phyloP scores from a whole-genome alignment of 352 stramenopile species.

The Thraustochytrium sp. region DNA sequence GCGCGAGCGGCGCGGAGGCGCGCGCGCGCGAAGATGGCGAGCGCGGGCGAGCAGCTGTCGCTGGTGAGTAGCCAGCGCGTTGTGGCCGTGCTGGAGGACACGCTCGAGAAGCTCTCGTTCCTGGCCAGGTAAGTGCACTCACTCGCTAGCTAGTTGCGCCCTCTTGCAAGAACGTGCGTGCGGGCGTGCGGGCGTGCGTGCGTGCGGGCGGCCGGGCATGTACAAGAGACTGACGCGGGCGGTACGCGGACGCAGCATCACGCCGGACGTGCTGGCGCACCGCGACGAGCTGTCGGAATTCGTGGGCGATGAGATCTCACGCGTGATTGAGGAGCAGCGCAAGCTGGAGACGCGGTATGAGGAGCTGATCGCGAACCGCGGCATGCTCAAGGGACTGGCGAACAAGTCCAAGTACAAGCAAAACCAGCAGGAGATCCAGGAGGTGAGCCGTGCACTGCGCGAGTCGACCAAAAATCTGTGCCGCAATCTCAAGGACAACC shows the following conservation, averaged over 20 bases:
- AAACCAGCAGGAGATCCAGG: slow-evolving; percentile 82
- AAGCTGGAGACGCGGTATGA: slow-evolving; percentile 76
- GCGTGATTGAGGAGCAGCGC: slow-evolving; percentile 81
- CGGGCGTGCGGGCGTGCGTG: too few species aligned
- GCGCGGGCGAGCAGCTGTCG: background rate
- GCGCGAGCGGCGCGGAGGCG: too few species aligned
- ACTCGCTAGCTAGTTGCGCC: background rate
- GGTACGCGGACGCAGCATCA: background rate
- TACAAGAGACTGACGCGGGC: too few species aligned
- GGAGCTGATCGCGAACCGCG: slow-evolving; percentile 74
- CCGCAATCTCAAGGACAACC: slow-evolving; percentile 83
- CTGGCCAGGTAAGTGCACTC: slow-evolving; percentile 54
- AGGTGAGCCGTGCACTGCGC: slow-evolving; percentile 73
- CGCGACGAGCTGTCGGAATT: slow-evolving; percentile 81
- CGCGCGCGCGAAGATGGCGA: too few species aligned
- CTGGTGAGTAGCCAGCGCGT: slow-evolving; percentile 54
- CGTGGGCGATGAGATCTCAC: slow-evolving; percentile 80
- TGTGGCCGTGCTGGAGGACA: slow-evolving; percentile 75
- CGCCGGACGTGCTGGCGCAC: slow-evolving; percentile 62
- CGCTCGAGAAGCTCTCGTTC: slow-evolving; percentile 79
- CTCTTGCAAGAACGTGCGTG: too few species aligned
- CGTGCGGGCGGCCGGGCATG: too few species aligned
- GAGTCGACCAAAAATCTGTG: slow-evolving; percentile 84
- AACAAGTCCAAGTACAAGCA: slow-evolving; percentile 89
- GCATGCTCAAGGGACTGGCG: slow-evolving; percentile 71